These are phyloP conservation scores for Purpureocillium takamizusanense DNA, from an alignment of 2,329 filamentous ascomycete species.

Conservation along the genomic window DNA sequence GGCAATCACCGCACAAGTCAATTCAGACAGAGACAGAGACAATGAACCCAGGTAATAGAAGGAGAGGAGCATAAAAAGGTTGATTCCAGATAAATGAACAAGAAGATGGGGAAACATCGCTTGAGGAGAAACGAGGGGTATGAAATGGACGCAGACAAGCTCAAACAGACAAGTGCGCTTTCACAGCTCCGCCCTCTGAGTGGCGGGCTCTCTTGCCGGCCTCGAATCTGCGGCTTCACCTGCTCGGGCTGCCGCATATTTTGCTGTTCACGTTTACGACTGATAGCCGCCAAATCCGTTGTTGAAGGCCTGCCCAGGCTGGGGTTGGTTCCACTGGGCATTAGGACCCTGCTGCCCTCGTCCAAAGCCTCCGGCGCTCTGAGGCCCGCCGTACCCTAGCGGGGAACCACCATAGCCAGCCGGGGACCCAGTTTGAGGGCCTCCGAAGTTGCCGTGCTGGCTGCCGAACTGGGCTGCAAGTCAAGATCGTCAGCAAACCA, in stretches of 20 bases:
- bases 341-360: conserved; percentile 59
- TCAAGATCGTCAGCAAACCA: conserved; percentile 14
- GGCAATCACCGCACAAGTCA: conserved; percentile 13
- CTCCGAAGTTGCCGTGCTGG: conserved; percentile 60
- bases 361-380: conserved; percentile 77
- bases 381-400: conserved; percentile 62
- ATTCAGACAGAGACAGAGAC: conserved; percentile 12
- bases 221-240: conserved; percentile 9
- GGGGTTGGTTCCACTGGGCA: conserved; percentile 44
- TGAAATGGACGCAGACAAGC: conserved; percentile 10
- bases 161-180: conserved; percentile 8
- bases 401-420: conserved; percentile 56
- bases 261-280: conserved; percentile 32
- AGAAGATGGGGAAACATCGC: conserved; percentile 8
- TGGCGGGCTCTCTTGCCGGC: conserved; percentile 2
- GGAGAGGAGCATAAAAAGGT: conserved; percentile 4
- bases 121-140: conserved; percentile 9
- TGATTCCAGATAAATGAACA: conserved; percentile 3
- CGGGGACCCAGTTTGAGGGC: conserved; percentile 51
- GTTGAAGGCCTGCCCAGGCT: conserved; percentile 45
- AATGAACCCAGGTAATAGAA: conserved; percentile 5
- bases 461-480: conserved; percentile 45
- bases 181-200: conserved; percentile 6
- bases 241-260: conserved; percentile 9
- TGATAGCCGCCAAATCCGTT: conserved; percentile 58